phyloP scores from a whole-genome alignment of 495 filamentous ascomycete species.

The Talaromyces nanjingensis region DNA sequence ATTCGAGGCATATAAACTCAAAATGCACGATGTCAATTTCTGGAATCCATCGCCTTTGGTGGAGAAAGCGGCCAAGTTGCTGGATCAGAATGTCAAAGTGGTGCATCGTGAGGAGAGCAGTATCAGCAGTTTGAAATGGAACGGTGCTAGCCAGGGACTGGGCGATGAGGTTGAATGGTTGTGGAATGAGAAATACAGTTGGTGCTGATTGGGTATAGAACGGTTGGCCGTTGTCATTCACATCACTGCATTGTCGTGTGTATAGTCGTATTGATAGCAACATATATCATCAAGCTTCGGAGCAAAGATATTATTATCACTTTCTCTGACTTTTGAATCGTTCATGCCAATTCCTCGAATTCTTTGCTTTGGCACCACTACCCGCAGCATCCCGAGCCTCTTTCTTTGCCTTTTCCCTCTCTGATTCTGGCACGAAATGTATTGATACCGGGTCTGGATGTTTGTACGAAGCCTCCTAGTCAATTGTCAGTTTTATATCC shows the following conservation, averaged over 20 bases:
- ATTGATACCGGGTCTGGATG: conserved; percentile 33
- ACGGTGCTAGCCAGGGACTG: conserved; percentile 40
- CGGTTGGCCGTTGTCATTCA: not conserved
- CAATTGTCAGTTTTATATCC: not conserved
- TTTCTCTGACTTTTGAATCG: conserved; percentile 54
- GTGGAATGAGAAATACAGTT: conserved; percentile 87
- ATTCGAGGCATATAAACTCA: conserved; percentile 48
- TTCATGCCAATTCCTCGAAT: conserved; percentile 82
- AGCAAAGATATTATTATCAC: not conserved
- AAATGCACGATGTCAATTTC: conserved; percentile 50
- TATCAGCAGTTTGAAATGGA: conserved; percentile 60
- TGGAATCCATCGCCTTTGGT: conserved; percentile 59
- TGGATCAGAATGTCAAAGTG: conserved; percentile 41
- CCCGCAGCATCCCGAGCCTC: conserved; percentile 23
- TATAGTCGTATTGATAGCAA: not conserved
- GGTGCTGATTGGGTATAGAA: conserved; percentile 55
- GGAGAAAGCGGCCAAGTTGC: conserved; percentile 50
- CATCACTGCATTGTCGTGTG: not conserved
- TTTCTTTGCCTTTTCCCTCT: conserved; percentile 28
- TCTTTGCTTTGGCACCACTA: conserved; percentile 36
- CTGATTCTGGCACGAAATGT: conserved; percentile 28
- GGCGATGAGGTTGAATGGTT: conserved; percentile 69
- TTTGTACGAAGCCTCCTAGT: conserved; percentile 29
- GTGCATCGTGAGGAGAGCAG: conserved; percentile 56
- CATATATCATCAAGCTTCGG: not conserved